Evolutionary conservation across 2,329 filamentous ascomycete genomes (phyloP).

Genomic region (Pseudogymnoascus verrucosus): DNA sequence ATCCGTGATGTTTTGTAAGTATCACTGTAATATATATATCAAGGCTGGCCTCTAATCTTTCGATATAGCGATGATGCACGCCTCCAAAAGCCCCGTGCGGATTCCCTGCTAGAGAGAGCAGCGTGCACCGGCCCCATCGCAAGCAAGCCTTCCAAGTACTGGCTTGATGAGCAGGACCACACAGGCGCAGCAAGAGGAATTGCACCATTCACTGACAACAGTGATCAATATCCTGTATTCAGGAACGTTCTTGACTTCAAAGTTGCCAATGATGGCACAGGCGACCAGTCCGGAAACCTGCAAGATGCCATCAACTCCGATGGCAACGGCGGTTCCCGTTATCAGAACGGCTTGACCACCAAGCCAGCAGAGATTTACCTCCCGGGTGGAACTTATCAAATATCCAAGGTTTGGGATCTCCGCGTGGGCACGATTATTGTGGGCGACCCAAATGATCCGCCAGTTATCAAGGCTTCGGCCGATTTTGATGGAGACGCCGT

Average conservation of each 20-base stretch:
- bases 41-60: not conserved
- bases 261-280: constrained; percentile 1
- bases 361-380: constrained; percentile 2
- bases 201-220: not conserved
- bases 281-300: not conserved
- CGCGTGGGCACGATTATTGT: constrained; percentile 29
- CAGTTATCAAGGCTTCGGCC: constrained; percentile 20
- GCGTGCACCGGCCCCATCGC: not conserved
- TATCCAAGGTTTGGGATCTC: not conserved
- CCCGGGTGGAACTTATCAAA: constrained; percentile 5
- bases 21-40: not conserved
- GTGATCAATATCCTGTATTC: not conserved
- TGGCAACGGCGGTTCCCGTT: not conserved
- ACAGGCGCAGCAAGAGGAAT: not conserved
- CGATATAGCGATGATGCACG: not conserved
- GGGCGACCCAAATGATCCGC: constrained; percentile 31
- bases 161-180: constrained; percentile 1
- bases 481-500: constrained; percentile 19
- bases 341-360: not conserved
- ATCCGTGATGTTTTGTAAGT: not conserved
- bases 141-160: constrained; percentile 7
- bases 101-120: not conserved
- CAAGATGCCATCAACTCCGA: not conserved
- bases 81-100: not conserved
- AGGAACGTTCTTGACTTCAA: not conserved